These are phyloP conservation scores for Coccomyxa sp. DNA, from an alignment of 139 green algal genomes.

Conservation along the genomic window DNA sequence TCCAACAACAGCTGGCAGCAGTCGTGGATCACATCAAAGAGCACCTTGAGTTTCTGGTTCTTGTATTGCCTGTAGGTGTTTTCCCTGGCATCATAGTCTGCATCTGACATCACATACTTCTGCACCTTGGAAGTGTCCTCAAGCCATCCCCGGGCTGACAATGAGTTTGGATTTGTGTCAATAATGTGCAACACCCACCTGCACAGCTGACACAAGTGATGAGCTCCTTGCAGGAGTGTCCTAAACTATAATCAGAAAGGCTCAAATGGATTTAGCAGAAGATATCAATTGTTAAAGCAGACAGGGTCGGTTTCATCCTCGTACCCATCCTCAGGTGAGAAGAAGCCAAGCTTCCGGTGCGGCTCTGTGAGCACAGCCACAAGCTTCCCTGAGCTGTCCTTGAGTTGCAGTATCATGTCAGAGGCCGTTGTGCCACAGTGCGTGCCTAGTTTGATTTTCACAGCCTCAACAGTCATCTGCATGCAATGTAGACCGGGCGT, in stretches of 20 bases:
- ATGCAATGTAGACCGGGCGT: not conserved
- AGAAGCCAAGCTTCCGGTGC: conserved; percentile 86
- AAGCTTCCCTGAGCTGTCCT: conserved; percentile 57
- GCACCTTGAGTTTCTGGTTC: conserved; percentile 57
- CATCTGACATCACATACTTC: conserved; percentile 97
- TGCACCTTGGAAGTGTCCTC: conserved; percentile 93
- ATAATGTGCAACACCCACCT: conserved; percentile 82
- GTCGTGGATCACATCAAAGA: no score
- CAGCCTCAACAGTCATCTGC: conserved; percentile 71
- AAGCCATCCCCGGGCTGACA: conserved; percentile 85
- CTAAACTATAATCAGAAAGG: no score
- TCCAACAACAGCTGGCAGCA: not conserved
- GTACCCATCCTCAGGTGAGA: conserved; percentile 81
- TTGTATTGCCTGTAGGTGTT: conserved; percentile 90
- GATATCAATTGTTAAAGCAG: no score
- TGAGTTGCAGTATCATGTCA: conserved; percentile 80
- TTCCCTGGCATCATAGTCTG: conserved; percentile 85
- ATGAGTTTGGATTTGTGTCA: conserved; percentile 83
- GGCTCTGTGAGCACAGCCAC: conserved; percentile 58
- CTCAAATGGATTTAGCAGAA: no score
- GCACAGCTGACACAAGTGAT: not conserved
- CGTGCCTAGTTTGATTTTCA: conserved; percentile 89
- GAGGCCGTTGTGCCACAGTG: conserved; percentile 79
- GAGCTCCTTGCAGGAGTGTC: not conserved
- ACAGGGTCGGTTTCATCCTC: not conserved